Conservation (phyloP, 768 basidiomycete genomes). For the Phaffia australis region DNA sequence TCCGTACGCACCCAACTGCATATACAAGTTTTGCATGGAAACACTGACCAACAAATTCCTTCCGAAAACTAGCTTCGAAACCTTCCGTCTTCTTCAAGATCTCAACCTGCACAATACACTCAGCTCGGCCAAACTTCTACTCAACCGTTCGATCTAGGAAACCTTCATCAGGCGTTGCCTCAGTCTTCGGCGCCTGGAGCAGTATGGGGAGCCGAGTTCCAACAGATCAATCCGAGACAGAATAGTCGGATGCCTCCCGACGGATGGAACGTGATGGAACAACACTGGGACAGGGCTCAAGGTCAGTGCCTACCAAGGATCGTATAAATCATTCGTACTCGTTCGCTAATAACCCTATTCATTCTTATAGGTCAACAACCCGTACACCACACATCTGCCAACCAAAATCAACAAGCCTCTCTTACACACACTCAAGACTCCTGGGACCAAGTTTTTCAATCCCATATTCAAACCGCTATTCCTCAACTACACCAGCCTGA, state of each 20-base stretch:
- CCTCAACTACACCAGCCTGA: neutral
- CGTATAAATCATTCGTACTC: too few relatives aligned
- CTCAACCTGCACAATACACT: slow-evolving; percentile 2
- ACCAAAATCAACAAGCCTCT: neutral
- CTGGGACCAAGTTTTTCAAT: neutral
- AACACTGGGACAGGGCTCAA: neutral
- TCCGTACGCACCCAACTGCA: too few relatives aligned
- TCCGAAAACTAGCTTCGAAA: slow-evolving; percentile 11
- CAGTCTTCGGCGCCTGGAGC: neutral
- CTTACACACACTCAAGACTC: neutral
- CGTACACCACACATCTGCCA: neutral
- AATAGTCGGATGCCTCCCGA: neutral
- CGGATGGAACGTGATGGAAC: neutral
- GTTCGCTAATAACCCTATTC: too few relatives aligned
- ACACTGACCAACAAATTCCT: neutral
- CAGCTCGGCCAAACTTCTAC: neutral
- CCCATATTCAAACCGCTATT: neutral
- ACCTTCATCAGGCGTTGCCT: slow-evolving; percentile 7
- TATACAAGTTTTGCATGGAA: neutral
- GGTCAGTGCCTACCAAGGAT: too few relatives aligned
- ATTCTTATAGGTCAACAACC: neutral
- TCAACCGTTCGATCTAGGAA: slow-evolving; percentile 16
- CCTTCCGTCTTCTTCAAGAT: slow-evolving; percentile 8
- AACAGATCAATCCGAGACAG: neutral
- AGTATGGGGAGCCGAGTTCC: neutral